A percentile compares a stretch with the other conserved stretches of the same genome.
Conservation (phyloP, 257 asterid species). For the Solanum microdontum region DNA sequence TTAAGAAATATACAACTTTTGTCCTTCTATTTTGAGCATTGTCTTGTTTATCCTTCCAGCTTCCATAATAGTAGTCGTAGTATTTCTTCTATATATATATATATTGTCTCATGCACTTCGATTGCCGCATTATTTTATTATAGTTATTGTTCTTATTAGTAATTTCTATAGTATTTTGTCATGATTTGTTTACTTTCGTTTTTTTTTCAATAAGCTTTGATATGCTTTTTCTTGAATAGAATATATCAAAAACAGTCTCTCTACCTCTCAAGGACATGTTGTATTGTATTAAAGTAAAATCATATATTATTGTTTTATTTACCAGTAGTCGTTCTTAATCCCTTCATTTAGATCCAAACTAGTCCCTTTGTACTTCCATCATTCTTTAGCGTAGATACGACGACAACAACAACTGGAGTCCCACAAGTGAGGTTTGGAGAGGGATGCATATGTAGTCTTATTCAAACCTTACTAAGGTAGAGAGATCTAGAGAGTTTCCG, state of each 20-base stretch:
- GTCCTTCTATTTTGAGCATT: neutral
- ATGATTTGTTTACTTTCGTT: neutral
- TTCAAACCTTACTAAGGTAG: neutral
- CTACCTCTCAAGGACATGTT: rapidly evolving
- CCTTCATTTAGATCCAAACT: neutral
- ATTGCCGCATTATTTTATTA: neutral
- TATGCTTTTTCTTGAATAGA: neutral
- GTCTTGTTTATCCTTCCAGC: neutral
- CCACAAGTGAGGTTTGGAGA: neutral
- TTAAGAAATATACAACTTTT: neutral
- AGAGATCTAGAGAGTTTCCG: neutral
- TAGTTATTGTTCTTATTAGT: neutral
- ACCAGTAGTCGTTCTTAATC: neutral
- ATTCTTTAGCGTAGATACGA: neutral
- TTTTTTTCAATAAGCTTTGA: neutral
- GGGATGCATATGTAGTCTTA: neutral
- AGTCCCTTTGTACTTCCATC: neutral
- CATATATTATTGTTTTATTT: neutral
- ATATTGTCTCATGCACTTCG: too few species aligned
- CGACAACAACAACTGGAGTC: neutral
- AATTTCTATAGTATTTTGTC: neutral
- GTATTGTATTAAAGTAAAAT: neutral
- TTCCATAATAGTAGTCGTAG: neutral
- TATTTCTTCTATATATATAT: neutral
- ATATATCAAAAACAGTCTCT: rapidly evolving